Evolutionary conservation across 345 rosid species (phyloP).

Genomic region (Hibiscus tridactylites): DNA sequence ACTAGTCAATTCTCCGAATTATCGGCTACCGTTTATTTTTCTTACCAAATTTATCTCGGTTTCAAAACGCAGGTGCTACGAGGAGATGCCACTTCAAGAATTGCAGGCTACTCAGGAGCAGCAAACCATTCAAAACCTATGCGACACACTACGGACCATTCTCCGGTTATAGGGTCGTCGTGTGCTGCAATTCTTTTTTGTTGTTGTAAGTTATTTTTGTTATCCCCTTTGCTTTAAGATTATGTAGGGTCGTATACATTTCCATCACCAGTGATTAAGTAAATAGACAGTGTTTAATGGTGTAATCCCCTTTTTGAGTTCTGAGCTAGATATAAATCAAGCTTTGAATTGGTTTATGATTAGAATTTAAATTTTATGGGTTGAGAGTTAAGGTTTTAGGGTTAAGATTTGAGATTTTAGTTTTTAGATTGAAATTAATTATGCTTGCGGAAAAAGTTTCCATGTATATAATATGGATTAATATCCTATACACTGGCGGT

Average conservation of each 20-base stretch:
- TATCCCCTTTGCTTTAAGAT: not conserved
- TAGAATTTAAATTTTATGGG: no score
- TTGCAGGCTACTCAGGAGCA: slow-evolving; percentile 80
- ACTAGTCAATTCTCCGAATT: not conserved
- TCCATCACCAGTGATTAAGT: not conserved
- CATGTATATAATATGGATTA: no score
- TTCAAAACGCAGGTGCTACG: slow-evolving; percentile 58
- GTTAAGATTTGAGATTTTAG: no score
- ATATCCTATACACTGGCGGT: no score
- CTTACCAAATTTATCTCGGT: not conserved
- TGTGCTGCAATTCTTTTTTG: not conserved
- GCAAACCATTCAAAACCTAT: slow-evolving; percentile 90
- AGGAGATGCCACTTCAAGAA: slow-evolving; percentile 99
- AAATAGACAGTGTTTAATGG: not conserved
- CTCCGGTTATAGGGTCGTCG: slow-evolving; percentile 53
- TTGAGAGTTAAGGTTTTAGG: no score
- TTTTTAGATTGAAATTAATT: no score
- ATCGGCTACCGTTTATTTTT: not conserved
- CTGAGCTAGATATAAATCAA: not conserved
- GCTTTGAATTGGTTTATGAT: not conserved
- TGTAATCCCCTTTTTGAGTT: not conserved
- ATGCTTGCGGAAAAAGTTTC: no score
- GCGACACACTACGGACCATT: slow-evolving; percentile 81
- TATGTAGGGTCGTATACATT: not conserved
- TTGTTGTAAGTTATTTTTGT: not conserved